Percentiles rank a stretch among this genome's conserved stretches.
Evolutionary conservation across 2,329 filamentous ascomycete species (phyloP).

Genomic region (Nigrospora sphaerica): DNA sequence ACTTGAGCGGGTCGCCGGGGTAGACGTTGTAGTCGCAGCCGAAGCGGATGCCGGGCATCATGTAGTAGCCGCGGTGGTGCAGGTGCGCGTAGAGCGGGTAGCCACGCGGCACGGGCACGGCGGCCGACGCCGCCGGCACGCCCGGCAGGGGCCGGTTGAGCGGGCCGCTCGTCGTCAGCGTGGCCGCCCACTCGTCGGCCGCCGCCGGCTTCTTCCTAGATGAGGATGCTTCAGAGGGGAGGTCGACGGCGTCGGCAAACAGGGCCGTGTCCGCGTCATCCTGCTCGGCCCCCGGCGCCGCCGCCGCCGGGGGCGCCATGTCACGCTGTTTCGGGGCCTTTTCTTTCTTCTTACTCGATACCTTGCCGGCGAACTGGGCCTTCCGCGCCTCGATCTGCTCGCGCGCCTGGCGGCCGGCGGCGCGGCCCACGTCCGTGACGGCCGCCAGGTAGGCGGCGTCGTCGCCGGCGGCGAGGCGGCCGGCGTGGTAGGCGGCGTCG

Average conservation of each 20-base stretch:
- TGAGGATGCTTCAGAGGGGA: background rate
- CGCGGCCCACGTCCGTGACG: slow-evolving; percentile 35
- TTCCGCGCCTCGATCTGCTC: slow-evolving; percentile 3
- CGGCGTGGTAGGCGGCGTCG: slow-evolving; percentile 63
- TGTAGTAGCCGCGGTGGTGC: slow-evolving; percentile 73
- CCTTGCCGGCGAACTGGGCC: slow-evolving; percentile 8
- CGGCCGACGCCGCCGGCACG: slow-evolving; percentile 2
- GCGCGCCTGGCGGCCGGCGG: slow-evolving; percentile 15
- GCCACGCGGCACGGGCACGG: slow-evolving; percentile 35
- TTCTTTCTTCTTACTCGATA: slow-evolving; percentile 9
- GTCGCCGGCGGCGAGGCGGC: slow-evolving; percentile 54
- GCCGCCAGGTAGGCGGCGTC: slow-evolving; percentile 58
- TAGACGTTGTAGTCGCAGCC: slow-evolving; percentile 93
- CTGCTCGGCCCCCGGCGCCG: too few relatives aligned
- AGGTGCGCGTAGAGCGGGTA: slow-evolving; percentile 78
- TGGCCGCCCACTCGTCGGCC: slow-evolving; percentile 17
- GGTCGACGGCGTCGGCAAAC: background rate
- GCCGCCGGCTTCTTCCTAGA: background rate
- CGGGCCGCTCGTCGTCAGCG: slow-evolving; percentile 29
- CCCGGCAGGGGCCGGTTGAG: slow-evolving; percentile 13
- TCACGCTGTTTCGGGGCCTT: slow-evolving; percentile 20
- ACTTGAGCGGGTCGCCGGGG: slow-evolving; percentile 87
- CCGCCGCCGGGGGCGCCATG: too few relatives aligned
- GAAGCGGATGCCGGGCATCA: slow-evolving; percentile 88
- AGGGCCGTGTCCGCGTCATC: too few relatives aligned